A percentile compares a stretch with the other conserved stretches of the same genome.
These are phyloP conservation scores for Pseudogymnoascus verrucosus DNA, from an alignment of 2,329 filamentous ascomycete species.

Conservation along the genomic window DNA sequence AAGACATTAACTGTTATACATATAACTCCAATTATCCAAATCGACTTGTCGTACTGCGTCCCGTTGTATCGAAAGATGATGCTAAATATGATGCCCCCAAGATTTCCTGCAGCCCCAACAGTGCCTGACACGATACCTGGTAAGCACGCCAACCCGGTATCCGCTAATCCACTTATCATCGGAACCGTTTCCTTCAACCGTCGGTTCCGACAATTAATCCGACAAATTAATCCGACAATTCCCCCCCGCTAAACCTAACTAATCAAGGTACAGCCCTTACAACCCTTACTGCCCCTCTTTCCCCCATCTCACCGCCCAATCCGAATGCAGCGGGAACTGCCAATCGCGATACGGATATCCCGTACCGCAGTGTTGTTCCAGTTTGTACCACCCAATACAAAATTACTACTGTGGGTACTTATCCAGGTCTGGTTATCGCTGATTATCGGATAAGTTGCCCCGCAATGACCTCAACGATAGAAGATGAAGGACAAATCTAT, in stretches of 20 bases:
- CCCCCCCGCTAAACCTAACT: neutral
- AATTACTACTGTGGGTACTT: neutral
- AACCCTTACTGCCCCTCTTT: neutral
- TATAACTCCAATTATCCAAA: slow-evolving; percentile 76
- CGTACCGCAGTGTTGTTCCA: neutral
- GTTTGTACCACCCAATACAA: too few relatives aligned
- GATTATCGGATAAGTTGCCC: neutral
- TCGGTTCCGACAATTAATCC: too few relatives aligned
- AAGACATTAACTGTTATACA: slow-evolving; percentile 59
- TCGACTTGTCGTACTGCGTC: slow-evolving; percentile 55
- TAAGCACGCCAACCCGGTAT: too few relatives aligned
- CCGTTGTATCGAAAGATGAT: slow-evolving; percentile 71
- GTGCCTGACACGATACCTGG: slow-evolving; percentile 60
- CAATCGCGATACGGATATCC: neutral
- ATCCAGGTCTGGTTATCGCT: neutral
- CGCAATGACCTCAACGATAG: slow-evolving; percentile 4
- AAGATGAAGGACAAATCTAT: neutral
- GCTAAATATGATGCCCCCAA: slow-evolving; percentile 76
- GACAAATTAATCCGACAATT: too few relatives aligned
- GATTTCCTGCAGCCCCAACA: slow-evolving; percentile 69
- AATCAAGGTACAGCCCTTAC: neutral
- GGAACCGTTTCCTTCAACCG: too few relatives aligned
- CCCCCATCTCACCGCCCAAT: neutral
- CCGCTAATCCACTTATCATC: too few relatives aligned
- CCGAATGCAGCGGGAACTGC: neutral